phyloP scores from a whole-genome alignment of 2,329 filamentous ascomycete species.

The Fusarium armeniacum region DNA sequence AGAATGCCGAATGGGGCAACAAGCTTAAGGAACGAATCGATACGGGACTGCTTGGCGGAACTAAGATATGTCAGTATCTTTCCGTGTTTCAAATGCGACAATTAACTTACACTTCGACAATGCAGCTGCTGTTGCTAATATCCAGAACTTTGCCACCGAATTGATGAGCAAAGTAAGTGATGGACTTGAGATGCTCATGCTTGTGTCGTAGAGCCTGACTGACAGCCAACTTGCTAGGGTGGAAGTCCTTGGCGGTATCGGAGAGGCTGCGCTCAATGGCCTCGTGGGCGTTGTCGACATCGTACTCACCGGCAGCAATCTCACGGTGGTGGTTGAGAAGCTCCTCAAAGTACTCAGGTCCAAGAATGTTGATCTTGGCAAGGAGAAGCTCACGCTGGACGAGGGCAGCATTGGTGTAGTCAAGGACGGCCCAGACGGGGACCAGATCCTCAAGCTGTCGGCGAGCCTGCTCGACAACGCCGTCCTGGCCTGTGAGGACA shows the following conservation, averaged over 20 bases:
- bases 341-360: conserved; percentile 98
- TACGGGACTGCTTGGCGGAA: conserved; percentile 91
- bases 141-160: conserved; percentile 98
- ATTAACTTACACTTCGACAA: conserved; percentile 88
- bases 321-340: conserved; percentile 95
- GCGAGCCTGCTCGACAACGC: conserved; percentile 96
- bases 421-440: conserved; percentile 97
- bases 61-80: conserved; percentile 59
- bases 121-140: conserved; percentile 98
- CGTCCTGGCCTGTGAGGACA: conserved; percentile 94
- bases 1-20: conserved; percentile 95
- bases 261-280: conserved; percentile 59
- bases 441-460: conserved; percentile 96
- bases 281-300: conserved; percentile 61
- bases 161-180: conserved; percentile 96
- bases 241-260: conserved; percentile 77
- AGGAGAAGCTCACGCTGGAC: conserved; percentile 96
- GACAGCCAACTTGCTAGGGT: conserved; percentile 86
- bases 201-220: conserved; percentile 95
- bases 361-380: conserved; percentile 96
- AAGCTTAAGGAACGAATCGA: conserved; percentile 98
- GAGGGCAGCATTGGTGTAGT: conserved; percentile 92
- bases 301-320: conserved; percentile 70
- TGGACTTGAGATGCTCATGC: conserved; percentile 95
- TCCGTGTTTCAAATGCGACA: neutral